Base-by-base conservation (phyloP, 331 rosid species). In the Phaseolus coccineus region DNA sequence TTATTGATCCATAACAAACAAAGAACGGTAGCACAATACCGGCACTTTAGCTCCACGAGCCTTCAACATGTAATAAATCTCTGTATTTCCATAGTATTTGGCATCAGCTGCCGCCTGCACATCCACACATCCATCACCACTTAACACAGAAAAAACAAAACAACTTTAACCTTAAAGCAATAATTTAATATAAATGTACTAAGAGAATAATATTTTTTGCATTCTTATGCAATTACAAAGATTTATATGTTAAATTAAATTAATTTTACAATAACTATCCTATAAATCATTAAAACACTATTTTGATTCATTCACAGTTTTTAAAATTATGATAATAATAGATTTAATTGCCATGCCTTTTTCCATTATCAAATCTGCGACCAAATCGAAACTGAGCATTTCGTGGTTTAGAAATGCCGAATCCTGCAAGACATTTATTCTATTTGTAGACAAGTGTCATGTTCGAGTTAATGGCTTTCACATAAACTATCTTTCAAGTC, bases 91-190 rank as follows among this genome's bases (percentile, higher is more conserved):
- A 72, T 96, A 96, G 81, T 90, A 89, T 80, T 93, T 96, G 37
- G 99, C 98, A 84, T 96, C 99, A 40, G 94, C 99, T 52, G 99
- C 99, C 44, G 99, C 95, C 98, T 94, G 97, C 79, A 83, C 19
- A 65, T 46, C 63, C 76, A 83, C 65, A 78, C 27, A 82, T 65
- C 30, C 69, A 63, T 77, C 52, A 76, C 28, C 35, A 61, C 1
- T 70, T 37, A 51, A 30, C 16, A 70, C 25, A 70, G 2, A 70
- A 48, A 30, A 44, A 68, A 10, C 51, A 42, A 40, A 67, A 42
- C n/a, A 67, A 19, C 4, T 35, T 39, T 66, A 66, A 6, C 15
- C 24, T 7, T 1, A 40, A 24, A 40, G 24, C 9, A 40, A 40
- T 58, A 59, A 30, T 59, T 5, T 59, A 30, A 13, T 59, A 28